Percentiles rank a stretch among this genome's conserved stretches.
Conservation (phyloP, 768 basidiomycete genomes). For the Lenzites betulinus region DNA sequence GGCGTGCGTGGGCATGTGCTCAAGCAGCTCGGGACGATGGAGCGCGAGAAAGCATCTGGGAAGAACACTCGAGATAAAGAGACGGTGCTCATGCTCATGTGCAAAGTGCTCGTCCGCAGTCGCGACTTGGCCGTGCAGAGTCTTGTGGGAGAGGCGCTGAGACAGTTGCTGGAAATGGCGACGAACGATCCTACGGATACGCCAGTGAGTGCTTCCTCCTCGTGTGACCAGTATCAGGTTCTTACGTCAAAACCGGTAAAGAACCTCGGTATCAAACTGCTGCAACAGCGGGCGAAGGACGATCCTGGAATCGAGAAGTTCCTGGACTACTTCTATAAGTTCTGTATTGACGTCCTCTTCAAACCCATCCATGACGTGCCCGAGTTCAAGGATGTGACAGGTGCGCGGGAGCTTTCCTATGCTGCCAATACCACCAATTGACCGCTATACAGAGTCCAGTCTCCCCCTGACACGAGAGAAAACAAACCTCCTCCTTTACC, state of each 20-base stretch:
- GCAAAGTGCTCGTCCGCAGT: constrained; percentile 75
- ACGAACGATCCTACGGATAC: constrained; percentile 24
- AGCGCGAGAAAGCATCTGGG: constrained; percentile 61
- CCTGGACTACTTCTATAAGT: constrained; percentile 92
- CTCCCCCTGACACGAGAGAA: constrained; percentile 68
- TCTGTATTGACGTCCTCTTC: constrained; percentile 75
- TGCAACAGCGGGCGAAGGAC: constrained; percentile 64
- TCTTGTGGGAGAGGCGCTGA: constrained; percentile 86
- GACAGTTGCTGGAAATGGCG: constrained; percentile 80
- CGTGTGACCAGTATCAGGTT: not conserved
- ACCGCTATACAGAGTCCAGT: constrained; percentile 44
- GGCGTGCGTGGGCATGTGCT: constrained; percentile 84
- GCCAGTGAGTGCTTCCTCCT: constrained; percentile 21
- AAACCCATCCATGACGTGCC: constrained; percentile 76
- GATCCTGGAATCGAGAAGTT: constrained; percentile 87
- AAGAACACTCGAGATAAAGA: constrained; percentile 65
- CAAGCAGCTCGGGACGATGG: constrained; percentile 75
- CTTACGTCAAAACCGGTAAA: not conserved
- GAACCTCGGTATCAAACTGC: constrained; percentile 43
- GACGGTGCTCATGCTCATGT: constrained; percentile 76
- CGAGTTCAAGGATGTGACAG: constrained; percentile 57
- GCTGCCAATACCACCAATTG: not conserved
- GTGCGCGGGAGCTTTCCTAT: constrained; percentile 32
- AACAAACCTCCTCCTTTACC: constrained; percentile 82
- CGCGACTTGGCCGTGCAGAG: constrained; percentile 86